Conservation (phyloP, 1,284 basidiomycete genomes). For the Apiotrichum mycotoxinovorans region DNA sequence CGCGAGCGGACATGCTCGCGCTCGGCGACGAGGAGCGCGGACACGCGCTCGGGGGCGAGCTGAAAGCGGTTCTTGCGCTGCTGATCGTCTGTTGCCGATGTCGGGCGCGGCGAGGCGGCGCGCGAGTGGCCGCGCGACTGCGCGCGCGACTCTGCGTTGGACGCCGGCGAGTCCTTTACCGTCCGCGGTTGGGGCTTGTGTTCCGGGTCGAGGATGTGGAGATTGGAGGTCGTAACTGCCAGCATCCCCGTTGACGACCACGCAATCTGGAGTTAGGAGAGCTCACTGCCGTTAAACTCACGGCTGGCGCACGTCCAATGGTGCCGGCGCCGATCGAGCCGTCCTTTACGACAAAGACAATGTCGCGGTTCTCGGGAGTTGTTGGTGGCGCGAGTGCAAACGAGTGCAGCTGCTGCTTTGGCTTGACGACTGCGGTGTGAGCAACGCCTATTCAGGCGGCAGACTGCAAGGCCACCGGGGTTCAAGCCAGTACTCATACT, state of each 20-base stretch:
- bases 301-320: constrained; percentile 25
- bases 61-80: constrained; percentile 39
- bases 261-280: constrained; percentile 18
- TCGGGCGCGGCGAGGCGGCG: not conserved
- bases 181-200: constrained; percentile 2
- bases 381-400: constrained; percentile 34
- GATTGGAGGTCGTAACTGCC: constrained; percentile 16
- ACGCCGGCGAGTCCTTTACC: not conserved
- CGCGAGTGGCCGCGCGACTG: constrained; percentile 1
- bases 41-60: constrained; percentile 36
- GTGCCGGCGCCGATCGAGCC: constrained; percentile 41
- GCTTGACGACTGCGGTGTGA: constrained; percentile 36
- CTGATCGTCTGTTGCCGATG: constrained; percentile 11
- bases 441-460: too few relatives aligned
- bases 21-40: constrained; percentile 25
- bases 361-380: constrained; percentile 20
- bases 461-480: too few relatives aligned
- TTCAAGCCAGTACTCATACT: constrained; percentile 8
- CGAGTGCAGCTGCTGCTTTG: constrained; percentile 36
- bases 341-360: constrained; percentile 44
- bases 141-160: not conserved
- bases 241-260: constrained; percentile 25
- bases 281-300: constrained; percentile 14
- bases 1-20: constrained; percentile 17
- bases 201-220: constrained; percentile 24